Percentiles rank a stretch among this genome's conserved stretches.
These are phyloP conservation scores for Recurvomyces mirabilis DNA, from an alignment of 495 filamentous ascomycete species.

Conservation along the genomic window DNA sequence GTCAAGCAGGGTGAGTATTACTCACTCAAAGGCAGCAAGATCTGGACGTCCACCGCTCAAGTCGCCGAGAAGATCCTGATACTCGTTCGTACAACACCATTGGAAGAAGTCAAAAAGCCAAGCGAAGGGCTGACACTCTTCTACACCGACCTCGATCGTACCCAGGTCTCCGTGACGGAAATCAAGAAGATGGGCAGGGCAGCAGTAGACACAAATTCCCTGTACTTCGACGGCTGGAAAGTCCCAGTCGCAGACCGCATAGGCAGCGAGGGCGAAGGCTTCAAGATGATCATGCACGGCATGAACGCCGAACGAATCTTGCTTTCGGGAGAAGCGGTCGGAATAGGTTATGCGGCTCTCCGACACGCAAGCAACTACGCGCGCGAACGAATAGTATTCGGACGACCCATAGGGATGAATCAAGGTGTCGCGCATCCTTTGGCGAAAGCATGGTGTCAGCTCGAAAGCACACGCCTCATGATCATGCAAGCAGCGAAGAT, in stretches of 20 bases:
- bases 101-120: slow-evolving; percentile 23
- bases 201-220: slow-evolving; percentile 25
- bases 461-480: slow-evolving; percentile 23
- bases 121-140: slow-evolving; percentile 25
- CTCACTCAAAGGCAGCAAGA: slow-evolving; percentile 23
- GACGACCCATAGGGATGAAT: slow-evolving; percentile 25
- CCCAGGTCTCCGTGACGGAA: slow-evolving; percentile 19
- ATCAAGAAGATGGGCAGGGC: slow-evolving; percentile 27
- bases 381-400: slow-evolving; percentile 24
- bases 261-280: slow-evolving; percentile 24
- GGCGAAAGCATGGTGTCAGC: slow-evolving; percentile 22
- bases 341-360: slow-evolving; percentile 25
- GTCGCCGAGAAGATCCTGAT: slow-evolving; percentile 26
- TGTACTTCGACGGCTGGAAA: slow-evolving; percentile 25
- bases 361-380: slow-evolving; percentile 23
- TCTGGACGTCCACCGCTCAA: slow-evolving; percentile 27
- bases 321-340: slow-evolving; percentile 23
- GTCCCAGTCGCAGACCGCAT: slow-evolving; percentile 22
- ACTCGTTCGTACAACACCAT: slow-evolving; percentile 24
- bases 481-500: slow-evolving; percentile 26
- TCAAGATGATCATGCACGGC: slow-evolving; percentile 27
- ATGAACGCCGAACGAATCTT: slow-evolving; percentile 28
- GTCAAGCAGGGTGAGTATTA: slow-evolving; percentile 20
- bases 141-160: slow-evolving; percentile 24
- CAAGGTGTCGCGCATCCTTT: slow-evolving; percentile 25